phyloP scores from a whole-genome alignment of 2,329 filamentous ascomycete genomes.

The Monosporascus sp. region DNA sequence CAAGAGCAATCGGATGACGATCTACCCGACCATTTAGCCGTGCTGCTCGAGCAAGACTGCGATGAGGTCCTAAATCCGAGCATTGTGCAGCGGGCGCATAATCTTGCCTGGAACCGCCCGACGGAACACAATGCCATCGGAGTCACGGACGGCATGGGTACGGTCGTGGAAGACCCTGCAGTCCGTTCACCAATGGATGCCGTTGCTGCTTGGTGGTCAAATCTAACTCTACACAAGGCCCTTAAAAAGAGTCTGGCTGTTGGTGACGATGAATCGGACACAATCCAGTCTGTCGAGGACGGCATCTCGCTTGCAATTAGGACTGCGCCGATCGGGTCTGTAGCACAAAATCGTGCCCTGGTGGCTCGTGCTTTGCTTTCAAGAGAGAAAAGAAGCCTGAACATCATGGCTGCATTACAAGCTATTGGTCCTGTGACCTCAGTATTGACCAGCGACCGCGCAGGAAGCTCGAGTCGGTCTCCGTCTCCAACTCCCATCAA shows the following conservation, averaged over 20 bases:
- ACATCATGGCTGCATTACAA: constrained; percentile 52
- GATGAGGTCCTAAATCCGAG: constrained; percentile 74
- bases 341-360: constrained; percentile 57
- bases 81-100: constrained; percentile 81
- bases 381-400: constrained; percentile 47
- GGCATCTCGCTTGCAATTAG: constrained; percentile 65
- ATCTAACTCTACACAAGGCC: constrained; percentile 62
- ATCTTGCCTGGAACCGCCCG: constrained; percentile 80
- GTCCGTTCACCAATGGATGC: constrained; percentile 86
- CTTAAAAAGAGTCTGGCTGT: constrained; percentile 59
- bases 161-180: constrained; percentile 77
- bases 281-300: constrained; percentile 30
- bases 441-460: constrained; percentile 27
- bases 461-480: constrained; percentile 3
- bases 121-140: constrained; percentile 61
- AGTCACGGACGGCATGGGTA: constrained; percentile 69
- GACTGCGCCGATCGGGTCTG: constrained; percentile 73
- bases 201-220: constrained; percentile 87
- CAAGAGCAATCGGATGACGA: constrained; percentile 53
- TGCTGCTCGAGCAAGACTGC: constrained; percentile 72
- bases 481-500: constrained; percentile 36
- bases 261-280: constrained; percentile 40
- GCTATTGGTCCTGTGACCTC: constrained; percentile 40
- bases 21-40: constrained; percentile 70
- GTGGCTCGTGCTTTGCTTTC: constrained; percentile 54